Base-by-base conservation (phyloP, 768 basidiomycete species). In the Termitomyces sp. region DNA sequence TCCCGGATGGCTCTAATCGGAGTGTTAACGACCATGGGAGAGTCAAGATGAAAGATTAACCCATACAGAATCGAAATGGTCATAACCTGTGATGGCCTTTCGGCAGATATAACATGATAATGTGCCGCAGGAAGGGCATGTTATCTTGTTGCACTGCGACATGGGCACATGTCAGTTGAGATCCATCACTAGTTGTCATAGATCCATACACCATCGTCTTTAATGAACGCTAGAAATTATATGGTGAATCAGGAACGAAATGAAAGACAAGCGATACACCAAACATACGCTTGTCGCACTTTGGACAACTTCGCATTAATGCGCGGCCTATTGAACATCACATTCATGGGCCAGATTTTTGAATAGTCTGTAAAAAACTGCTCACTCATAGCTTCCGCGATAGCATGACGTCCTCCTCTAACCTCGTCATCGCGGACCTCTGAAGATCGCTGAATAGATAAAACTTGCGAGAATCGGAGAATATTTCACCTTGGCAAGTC, bases 341-440 rank as follows among this genome's bases (percentile, higher is more conserved):
- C 32, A 11, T 8, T 46, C n/a, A 22, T 54, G 44, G 52, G 59
- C 18, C 15, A 54, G 50, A n/a, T 12, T 12, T 1, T 36, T 38
- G 59, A n/a, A 62, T 33, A 12, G n/a, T 44, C 28, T 62, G 22
- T 42, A 55, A 53, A 36, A 42, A 50, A 55, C 3, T 9, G 71
- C 75, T 20, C 66, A 86, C 88, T 90, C 91, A 92, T 92, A 9
- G 91, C 91, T 69, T 92, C 91, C 69, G 92, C 91, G 16, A 92
- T 76, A 0, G 77, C 67, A 71, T 92, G 91, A 52, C 84, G 79
- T 12, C 80, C 84, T 69, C 89, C 84, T 42, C 56, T 57, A 8
- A 52, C 48, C 35, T 64, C 57, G 16, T 58, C 59, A 28, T 61
- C 63, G 13, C 57, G 45, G 12, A 60, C 57, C 35, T 64, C 63